These are phyloP conservation scores for Silene latifolia DNA, from an alignment of 148 eudicot species.

Conservation along the genomic window DNA sequence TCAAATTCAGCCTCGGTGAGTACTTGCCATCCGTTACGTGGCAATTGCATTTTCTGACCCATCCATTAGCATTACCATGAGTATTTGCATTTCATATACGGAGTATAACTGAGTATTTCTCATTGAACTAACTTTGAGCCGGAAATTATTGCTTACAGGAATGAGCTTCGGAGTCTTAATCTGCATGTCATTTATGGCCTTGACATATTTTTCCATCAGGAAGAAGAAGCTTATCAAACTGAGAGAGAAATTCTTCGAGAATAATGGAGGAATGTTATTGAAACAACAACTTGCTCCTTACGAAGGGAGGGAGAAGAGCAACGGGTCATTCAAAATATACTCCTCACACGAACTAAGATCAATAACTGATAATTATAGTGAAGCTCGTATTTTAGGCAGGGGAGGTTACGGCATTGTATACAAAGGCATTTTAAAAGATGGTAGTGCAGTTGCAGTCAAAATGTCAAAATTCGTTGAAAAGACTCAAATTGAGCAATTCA, in stretches of 20 bases:
- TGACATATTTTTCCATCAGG: neutral
- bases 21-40: too few species aligned
- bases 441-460: slow-evolving; percentile 17
- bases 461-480: slow-evolving; percentile 13
- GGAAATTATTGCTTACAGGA: slow-evolving; percentile 12
- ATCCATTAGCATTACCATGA: too few species aligned
- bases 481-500: slow-evolving; percentile 26
- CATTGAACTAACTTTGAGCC: neutral
- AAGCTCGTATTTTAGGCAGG: slow-evolving; percentile 22
- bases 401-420: slow-evolving; percentile 25
- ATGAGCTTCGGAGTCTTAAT: slow-evolving; percentile 7
- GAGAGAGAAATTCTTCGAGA: slow-evolving; percentile 19
- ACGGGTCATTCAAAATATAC: slow-evolving; percentile 17
- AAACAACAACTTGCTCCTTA: slow-evolving; percentile 11
- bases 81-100: too few species aligned
- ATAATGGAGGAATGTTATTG: slow-evolving; percentile 25
- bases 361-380: slow-evolving; percentile 17
- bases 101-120: too few species aligned
- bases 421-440: slow-evolving; percentile 28
- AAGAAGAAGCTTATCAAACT: slow-evolving; percentile 13
- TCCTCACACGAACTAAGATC: slow-evolving; percentile 14
- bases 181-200: neutral
- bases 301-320: neutral
- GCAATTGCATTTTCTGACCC: too few species aligned
- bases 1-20: slow-evolving; percentile 17